Conservation (phyloP, 805 yeast genomes). For the Ogataea paradorogensis region DNA sequence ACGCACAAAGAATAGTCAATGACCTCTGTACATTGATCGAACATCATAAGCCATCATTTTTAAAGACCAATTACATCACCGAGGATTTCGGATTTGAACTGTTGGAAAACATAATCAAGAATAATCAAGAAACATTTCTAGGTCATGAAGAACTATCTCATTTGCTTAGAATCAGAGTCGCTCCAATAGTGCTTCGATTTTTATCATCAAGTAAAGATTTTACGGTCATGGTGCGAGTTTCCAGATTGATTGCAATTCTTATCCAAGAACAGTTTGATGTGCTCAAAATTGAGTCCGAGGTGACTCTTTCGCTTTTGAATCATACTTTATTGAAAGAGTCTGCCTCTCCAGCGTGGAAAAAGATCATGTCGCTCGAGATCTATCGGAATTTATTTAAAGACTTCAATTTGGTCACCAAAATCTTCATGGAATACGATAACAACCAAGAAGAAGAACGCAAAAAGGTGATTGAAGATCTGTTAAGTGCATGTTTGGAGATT, state of each 20-base stretch:
- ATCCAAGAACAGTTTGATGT: slow-evolving; percentile 58
- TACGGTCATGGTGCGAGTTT: slow-evolving; percentile 68
- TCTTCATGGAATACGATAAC: slow-evolving; percentile 64
- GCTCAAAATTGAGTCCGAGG: slow-evolving; percentile 76
- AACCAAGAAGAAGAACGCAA: slow-evolving; percentile 48
- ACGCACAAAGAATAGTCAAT: slow-evolving; percentile 64
- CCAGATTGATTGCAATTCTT: slow-evolving; percentile 65
- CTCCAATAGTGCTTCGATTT: slow-evolving; percentile 71
- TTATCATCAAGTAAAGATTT: slow-evolving; percentile 59
- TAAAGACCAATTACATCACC: slow-evolving; percentile 51
- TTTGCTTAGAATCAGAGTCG: slow-evolving; percentile 62
- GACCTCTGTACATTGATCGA: slow-evolving; percentile 73
- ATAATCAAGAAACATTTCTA: slow-evolving; percentile 55
- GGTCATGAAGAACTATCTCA: slow-evolving; percentile 62
- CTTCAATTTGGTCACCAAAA: slow-evolving; percentile 44
- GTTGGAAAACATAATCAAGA: slow-evolving; percentile 71
- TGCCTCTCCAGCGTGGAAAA: slow-evolving; percentile 66
- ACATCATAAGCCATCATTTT: slow-evolving; percentile 50
- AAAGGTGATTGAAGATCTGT: slow-evolving; percentile 55
- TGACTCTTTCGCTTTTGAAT: slow-evolving; percentile 69
- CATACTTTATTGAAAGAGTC: slow-evolving; percentile 64
- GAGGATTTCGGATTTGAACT: slow-evolving; percentile 77
- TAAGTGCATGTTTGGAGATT: slow-evolving; percentile 40
- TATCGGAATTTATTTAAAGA: slow-evolving; percentile 60
- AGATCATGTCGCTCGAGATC: slow-evolving; percentile 69